Evolutionary conservation across 345 rosid genomes (phyloP).

Genomic region (Gossypium turneri): DNA sequence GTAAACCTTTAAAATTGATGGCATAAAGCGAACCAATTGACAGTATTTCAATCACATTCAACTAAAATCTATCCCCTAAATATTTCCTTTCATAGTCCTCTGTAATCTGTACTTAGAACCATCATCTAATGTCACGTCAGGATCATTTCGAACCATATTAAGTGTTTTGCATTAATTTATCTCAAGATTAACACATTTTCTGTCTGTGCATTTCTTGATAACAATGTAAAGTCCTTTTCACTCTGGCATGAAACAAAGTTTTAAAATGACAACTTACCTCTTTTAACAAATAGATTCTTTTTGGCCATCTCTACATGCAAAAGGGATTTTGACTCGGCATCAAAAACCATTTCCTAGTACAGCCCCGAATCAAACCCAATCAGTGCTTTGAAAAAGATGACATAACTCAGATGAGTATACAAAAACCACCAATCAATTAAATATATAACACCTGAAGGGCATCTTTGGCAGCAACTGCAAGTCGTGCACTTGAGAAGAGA

Average conservation of each 20-base stretch:
- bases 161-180: background rate
- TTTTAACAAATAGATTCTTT: conserved; percentile 93
- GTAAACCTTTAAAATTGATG: background rate
- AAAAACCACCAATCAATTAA: background rate
- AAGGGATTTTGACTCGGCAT: conserved; percentile 71
- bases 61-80: background rate
- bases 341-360: conserved; percentile 79
- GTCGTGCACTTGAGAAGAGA: conserved; percentile 67
- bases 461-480: conserved; percentile 86
- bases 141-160: background rate
- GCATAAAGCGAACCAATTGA: background rate
- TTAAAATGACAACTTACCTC: conserved; percentile 47
- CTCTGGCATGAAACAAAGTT: background rate
- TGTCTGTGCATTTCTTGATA: background rate
- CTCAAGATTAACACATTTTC: background rate
- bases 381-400: background rate
- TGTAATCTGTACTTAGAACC: background rate
- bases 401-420: background rate
- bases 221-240: background rate
- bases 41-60: background rate
- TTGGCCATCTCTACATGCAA: conserved; percentile 98
- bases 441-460: conserved; percentile 64
- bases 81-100: background rate
- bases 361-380: conserved; percentile 15
- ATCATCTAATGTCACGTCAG: background rate